phyloP scores from a whole-genome alignment of 257 asterid genomes.

The Apocynum venetum region DNA sequence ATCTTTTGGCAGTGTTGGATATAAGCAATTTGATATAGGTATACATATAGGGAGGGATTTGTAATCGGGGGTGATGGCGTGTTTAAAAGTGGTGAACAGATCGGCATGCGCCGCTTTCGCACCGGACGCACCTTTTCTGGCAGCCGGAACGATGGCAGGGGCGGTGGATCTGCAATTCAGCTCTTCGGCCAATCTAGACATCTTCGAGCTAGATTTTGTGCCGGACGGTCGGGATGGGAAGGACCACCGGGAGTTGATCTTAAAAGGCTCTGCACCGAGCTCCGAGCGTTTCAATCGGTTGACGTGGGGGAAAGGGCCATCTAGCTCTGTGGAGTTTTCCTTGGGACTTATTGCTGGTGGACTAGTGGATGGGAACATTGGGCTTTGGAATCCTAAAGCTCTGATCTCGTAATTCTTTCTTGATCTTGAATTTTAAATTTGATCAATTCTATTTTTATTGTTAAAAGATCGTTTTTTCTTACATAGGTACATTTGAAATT shows the following conservation, averaged over 20 bases:
- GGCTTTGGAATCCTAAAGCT: constrained; percentile 85
- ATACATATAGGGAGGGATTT: constrained; percentile 21
- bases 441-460: neutral
- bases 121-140: constrained; percentile 81
- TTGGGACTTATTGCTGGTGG: constrained; percentile 95
- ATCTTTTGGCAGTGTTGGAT: neutral
- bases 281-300: constrained; percentile 87
- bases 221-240: constrained; percentile 49
- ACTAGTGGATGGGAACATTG: constrained; percentile 88
- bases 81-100: constrained; percentile 74
- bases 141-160: constrained; percentile 99
- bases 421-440: constrained; percentile 10
- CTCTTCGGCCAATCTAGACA: constrained; percentile 87
- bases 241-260: constrained; percentile 39
- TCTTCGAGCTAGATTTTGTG: constrained; percentile 81
- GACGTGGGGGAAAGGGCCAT: constrained; percentile 69
- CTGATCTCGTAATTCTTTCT: constrained; percentile 60
- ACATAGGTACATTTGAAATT: neutral
- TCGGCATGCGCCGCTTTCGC: constrained; percentile 95
- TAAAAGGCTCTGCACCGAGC: constrained; percentile 65
- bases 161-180: constrained; percentile 98
- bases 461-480: neutral
- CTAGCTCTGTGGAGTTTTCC: constrained; percentile 64
- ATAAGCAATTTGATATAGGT: neutral
- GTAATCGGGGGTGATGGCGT: constrained; percentile 52